phyloP scores from a whole-genome alignment of 768 basidiomycete genomes.

The Leccinellum albellum region DNA sequence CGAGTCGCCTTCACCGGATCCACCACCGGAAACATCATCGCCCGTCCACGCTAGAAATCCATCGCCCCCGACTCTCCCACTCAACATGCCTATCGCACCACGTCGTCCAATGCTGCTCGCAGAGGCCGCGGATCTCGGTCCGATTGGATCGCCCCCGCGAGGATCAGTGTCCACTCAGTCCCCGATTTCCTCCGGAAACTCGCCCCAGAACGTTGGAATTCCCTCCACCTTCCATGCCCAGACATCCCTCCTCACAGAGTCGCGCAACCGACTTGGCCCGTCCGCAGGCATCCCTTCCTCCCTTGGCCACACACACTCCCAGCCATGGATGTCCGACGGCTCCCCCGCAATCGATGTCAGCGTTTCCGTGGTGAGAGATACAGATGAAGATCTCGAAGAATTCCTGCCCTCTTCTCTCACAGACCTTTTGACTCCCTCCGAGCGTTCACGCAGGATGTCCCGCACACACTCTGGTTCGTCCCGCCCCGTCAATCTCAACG shows the following conservation, averaged over 20 bases:
- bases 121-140: conserved; percentile 61
- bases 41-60: conserved; percentile 27
- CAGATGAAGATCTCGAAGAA: conserved; percentile 78
- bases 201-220: conserved; percentile 40
- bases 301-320: conserved; percentile 40
- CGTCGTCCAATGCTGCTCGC: conserved; percentile 40
- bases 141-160: conserved; percentile 77
- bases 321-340: conserved; percentile 28
- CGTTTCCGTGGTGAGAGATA: conserved; percentile 43
- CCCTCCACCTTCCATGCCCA: conserved; percentile 78
- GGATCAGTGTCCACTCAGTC: conserved; percentile 49
- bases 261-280: conserved; percentile 30
- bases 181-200: conserved; percentile 39
- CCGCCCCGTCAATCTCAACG: conserved; percentile 19
- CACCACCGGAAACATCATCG: conserved; percentile 8
- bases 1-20: conserved; percentile 1
- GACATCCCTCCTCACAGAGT: conserved; percentile 41
- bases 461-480: conserved; percentile 55
- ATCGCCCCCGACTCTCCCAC: conserved; percentile 50
- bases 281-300: conserved; percentile 57
- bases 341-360: conserved; percentile 18
- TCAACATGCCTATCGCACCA: conserved; percentile 46
- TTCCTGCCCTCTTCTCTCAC: conserved; percentile 86
- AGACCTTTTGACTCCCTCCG: conserved; percentile 86
- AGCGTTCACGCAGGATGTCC: conserved; percentile 78